phyloP scores from a whole-genome alignment of 2,329 filamentous ascomycete genomes.

The Calonectria crousiana region DNA sequence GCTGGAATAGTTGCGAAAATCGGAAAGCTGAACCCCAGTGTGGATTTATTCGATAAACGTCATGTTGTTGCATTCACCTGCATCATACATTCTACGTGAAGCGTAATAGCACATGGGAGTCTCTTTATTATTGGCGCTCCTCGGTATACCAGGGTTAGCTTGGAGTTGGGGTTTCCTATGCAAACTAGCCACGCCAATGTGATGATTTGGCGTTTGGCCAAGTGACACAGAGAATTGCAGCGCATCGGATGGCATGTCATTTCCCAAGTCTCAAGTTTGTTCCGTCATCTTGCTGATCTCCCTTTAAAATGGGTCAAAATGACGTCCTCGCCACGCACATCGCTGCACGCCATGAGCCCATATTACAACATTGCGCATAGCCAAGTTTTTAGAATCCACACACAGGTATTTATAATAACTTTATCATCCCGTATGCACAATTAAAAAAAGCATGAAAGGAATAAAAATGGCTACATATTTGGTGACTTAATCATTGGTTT shows the following conservation, averaged over 20 bases:
- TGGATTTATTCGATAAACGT: background rate
- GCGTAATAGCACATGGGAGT: background rate
- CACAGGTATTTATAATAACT: background rate
- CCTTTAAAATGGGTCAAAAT: background rate
- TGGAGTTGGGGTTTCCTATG: background rate
- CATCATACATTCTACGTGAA: background rate
- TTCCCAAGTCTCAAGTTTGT: background rate
- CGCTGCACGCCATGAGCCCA: background rate
- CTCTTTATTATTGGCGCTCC: background rate
- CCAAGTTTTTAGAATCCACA: background rate
- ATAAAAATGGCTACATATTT: background rate
- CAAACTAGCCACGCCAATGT: background rate
- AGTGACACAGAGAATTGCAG: background rate
- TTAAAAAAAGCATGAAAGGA: background rate
- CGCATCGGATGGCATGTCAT: background rate
- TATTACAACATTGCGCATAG: background rate
- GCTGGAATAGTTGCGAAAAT: background rate
- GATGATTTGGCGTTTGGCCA: background rate
- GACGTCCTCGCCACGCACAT: background rate
- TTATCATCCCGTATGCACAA: too few species aligned
- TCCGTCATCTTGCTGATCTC: background rate
- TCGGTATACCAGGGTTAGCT: background rate
- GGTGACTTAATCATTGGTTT: background rate
- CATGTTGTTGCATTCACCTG: background rate
- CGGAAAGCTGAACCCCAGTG: background rate